Evolutionary conservation across 345 rosid species (phyloP).

Genomic region (Physaria fendleri): DNA sequence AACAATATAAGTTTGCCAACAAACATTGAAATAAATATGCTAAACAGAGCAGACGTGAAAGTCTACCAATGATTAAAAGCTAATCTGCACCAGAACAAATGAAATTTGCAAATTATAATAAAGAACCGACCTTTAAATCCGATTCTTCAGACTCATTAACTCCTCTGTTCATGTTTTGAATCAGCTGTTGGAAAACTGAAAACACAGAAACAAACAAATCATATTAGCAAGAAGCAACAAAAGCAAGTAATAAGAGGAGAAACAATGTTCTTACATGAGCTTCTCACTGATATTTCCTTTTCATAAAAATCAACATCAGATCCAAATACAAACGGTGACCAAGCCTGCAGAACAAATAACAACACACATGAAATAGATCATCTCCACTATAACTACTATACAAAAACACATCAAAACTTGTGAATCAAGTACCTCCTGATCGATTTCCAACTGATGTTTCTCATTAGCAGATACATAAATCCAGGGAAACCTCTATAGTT

Average conservation of each 20-base stretch:
- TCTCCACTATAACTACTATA: not conserved
- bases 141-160: constrained; percentile 28
- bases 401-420: not conserved
- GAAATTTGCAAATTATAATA: not conserved
- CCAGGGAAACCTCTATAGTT: constrained; percentile 61
- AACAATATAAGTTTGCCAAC: no score
- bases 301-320: constrained; percentile 35
- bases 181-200: constrained; percentile 59
- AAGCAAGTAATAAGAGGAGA: constrained; percentile 32
- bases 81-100: not conserved
- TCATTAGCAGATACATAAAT: constrained; percentile 27
- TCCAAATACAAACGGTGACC: constrained; percentile 57
- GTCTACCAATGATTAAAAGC: not conserved
- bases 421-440: constrained; percentile 43
- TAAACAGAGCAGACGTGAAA: not conserved
- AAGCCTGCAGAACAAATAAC: constrained; percentile 37
- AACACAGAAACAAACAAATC: constrained; percentile 2
- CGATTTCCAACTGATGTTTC: constrained; percentile 34
- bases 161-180: constrained; percentile 42
- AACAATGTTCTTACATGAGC: constrained; percentile 32
- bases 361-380: constrained; percentile 9
- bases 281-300: constrained; percentile 31
- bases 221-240: not conserved
- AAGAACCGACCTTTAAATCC: constrained; percentile 44
- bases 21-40: no score